Conservation (phyloP, 1,284 basidiomycete species). For the Irpex lacteus region DNA sequence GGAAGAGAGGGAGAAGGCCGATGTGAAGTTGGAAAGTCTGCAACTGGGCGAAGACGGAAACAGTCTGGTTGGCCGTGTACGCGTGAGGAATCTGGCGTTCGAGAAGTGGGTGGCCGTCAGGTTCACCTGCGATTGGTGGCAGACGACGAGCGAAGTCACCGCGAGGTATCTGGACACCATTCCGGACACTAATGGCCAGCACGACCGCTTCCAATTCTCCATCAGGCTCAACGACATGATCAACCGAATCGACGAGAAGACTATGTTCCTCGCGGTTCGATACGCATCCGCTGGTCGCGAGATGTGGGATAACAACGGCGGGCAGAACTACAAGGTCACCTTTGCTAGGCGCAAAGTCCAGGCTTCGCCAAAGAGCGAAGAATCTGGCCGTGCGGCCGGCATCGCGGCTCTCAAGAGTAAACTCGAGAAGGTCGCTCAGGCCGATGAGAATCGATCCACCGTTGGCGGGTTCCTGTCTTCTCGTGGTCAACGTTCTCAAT, state of each 20-base stretch:
- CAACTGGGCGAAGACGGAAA: slow-evolving; percentile 60
- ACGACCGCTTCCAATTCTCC: slow-evolving; percentile 71
- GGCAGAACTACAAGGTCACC: slow-evolving; percentile 75
- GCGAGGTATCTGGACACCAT: slow-evolving; percentile 74
- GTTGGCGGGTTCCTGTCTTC: slow-evolving; percentile 24
- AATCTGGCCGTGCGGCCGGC: slow-evolving; percentile 17
- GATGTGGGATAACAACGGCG: slow-evolving; percentile 92
- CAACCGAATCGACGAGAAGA: slow-evolving; percentile 81
- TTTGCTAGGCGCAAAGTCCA: slow-evolving; percentile 38
- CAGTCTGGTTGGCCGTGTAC: slow-evolving; percentile 66
- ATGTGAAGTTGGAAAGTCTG: slow-evolving; percentile 54
- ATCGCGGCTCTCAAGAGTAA: slow-evolving; percentile 50
- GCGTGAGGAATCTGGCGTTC: slow-evolving; percentile 85
- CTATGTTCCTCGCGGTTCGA: slow-evolving; percentile 77
- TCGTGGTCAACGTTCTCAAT: slow-evolving; percentile 13
- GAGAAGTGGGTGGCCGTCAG: slow-evolving; percentile 87
- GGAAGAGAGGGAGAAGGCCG: slow-evolving; percentile 37
- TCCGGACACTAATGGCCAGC: slow-evolving; percentile 38
- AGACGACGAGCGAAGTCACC: slow-evolving; percentile 91
- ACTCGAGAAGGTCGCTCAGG: slow-evolving; percentile 55
- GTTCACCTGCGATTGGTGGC: slow-evolving; percentile 95
- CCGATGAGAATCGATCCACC: slow-evolving; percentile 29
- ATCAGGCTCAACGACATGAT: slow-evolving; percentile 65
- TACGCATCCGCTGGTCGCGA: slow-evolving; percentile 73
- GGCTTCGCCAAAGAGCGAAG: slow-evolving; percentile 19